Evolutionary conservation across 2,329 filamentous ascomycete genomes (phyloP), one percentile per base, ranked within the genome.

Genomic region (Bertia moriformis): DNA sequence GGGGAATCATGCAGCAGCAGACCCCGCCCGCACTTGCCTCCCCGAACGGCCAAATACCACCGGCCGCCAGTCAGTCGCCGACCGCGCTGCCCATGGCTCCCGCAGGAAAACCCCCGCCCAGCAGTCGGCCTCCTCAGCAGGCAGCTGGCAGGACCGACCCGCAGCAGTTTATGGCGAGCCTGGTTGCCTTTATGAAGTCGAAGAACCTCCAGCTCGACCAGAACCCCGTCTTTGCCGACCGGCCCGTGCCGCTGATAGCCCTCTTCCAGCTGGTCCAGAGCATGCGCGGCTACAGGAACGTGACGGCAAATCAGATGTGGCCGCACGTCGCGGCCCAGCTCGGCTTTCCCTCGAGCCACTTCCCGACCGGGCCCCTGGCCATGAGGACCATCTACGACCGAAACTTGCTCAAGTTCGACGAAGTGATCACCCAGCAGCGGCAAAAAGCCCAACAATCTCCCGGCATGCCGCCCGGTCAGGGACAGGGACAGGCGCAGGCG

Each of bases 391-490:
- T 84, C 4, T 93, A 91, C 56, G 79, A 87, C 49, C 69, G 73
- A 24, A 87, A 88, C 46, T 61, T 95, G 4, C 61, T 71, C 18
- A 71, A 78, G 20, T 95, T 93, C 46, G 88, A 95, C 53, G 73
- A 78, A 42, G 71, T 70, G 2, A 82, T 71, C 63, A 52, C 57
- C 46, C 60, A 57, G 42, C 65, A 67, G 38, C 52, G 56, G 27
- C 51, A 62, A 35, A 62, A 63, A 15, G 62, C 57, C 15, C 52
- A 54, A 12, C 55, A 59, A 24, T 64, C 65, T 22, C 60, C 49
- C 18, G 55, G 59, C 42, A 52, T 65, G 51, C 54, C 54, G 3
- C 57, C 58, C 4, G 53, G 56, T n/a, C 63, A 54, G 24, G n/a
- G n/a, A n/a, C n/a, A n/a, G n/a, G n/a, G n/a, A n/a, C n/a, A n/a